These are phyloP conservation scores for Candida buenavistaensis DNA, from an alignment of 1,139 yeast species.

Conservation along the genomic window DNA sequence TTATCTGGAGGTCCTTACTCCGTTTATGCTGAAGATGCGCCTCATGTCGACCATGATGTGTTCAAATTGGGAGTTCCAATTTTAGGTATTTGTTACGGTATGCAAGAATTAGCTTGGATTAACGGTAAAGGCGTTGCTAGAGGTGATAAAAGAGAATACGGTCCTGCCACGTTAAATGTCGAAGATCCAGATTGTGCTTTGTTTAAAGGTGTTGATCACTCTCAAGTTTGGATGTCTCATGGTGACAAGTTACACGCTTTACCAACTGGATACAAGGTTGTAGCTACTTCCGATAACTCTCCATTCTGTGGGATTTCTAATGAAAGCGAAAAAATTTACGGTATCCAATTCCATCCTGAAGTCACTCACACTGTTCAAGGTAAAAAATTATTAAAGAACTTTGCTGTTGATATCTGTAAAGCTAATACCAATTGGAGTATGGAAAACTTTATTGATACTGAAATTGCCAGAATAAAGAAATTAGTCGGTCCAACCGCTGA, in stretches of 20 bases:
- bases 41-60: slow-evolving; percentile 94
- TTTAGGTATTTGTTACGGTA: slow-evolving; percentile 97
- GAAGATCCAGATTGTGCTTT: slow-evolving; percentile 67
- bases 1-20: slow-evolving; percentile 98
- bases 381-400: slow-evolving; percentile 80
- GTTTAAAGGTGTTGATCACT: slow-evolving; percentile 86
- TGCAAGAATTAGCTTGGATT: slow-evolving; percentile 99
- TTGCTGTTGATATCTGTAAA: slow-evolving; percentile 87
- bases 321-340: slow-evolving; percentile 72
- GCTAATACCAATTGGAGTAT: slow-evolving; percentile 94
- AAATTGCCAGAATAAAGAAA: slow-evolving; percentile 84
- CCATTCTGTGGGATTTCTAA: slow-evolving; percentile 94
- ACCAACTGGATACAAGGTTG: slow-evolving; percentile 86
- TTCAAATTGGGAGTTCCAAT: slow-evolving; percentile 91
- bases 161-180: slow-evolving; percentile 88
- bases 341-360: slow-evolving; percentile 99
- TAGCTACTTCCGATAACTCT: slow-evolving; percentile 91
- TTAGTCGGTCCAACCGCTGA: slow-evolving; percentile 97
- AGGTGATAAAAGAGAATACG: slow-evolving; percentile 98
- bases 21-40: slow-evolving; percentile 91
- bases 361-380: slow-evolving; percentile 96
- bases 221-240: slow-evolving; percentile 99
- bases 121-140: slow-evolving; percentile 94
- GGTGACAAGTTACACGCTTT: slow-evolving; percentile 92
- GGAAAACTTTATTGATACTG: slow-evolving; percentile 97